A percentile compares a stretch with the other conserved stretches of the same genome.
These are phyloP conservation scores for Neoscytalidium dimidiatum DNA, from an alignment of 2,329 filamentous ascomycete species.

Conservation along the genomic window DNA sequence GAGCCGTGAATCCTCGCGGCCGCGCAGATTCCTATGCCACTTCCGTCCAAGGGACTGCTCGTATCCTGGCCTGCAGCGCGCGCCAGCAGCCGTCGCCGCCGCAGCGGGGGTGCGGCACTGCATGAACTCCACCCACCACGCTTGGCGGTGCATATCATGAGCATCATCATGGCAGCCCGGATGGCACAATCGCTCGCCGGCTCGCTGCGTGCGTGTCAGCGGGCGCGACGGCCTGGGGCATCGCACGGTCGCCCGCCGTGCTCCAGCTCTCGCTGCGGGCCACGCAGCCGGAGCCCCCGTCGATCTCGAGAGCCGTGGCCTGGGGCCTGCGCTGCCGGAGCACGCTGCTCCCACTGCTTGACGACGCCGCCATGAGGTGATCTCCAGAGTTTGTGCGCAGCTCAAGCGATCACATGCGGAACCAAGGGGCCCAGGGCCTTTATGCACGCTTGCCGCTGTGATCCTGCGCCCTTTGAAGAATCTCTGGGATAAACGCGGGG, in stretches of 20 bases:
- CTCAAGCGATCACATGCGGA: constrained; percentile 13
- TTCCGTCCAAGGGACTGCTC: constrained; percentile 8
- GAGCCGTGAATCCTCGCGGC: not conserved
- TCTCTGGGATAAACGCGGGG: constrained; percentile 12
- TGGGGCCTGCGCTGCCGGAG: too few species aligned
- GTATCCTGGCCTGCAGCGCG: constrained; percentile 6
- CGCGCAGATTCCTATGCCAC: not conserved
- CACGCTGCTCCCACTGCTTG: not conserved
- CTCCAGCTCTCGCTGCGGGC: constrained; percentile 3
- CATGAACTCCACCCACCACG: constrained; percentile 14
- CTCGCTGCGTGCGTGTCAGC: constrained; percentile 10
- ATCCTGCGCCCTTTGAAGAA: constrained; percentile 15
- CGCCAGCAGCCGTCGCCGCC: constrained; percentile 11
- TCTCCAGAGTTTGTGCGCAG: constrained; percentile 6
- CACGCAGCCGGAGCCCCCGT: constrained; percentile 15
- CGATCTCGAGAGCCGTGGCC: too few species aligned
- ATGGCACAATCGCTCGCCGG: constrained; percentile 6
- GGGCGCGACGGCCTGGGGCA: not conserved
- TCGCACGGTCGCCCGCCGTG: not conserved
- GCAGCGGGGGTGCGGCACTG: constrained; percentile 13
- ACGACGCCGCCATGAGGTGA: not conserved
- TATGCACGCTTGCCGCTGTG: constrained; percentile 9
- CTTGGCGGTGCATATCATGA: constrained; percentile 16
- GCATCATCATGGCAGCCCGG: constrained; percentile 1
- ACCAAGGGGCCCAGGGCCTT: not conserved